A percentile compares a stretch with the other conserved stretches of the same genome.
Conservation (phyloP, 345 rosid species). For the Diplotaxis tenuifolia region DNA sequence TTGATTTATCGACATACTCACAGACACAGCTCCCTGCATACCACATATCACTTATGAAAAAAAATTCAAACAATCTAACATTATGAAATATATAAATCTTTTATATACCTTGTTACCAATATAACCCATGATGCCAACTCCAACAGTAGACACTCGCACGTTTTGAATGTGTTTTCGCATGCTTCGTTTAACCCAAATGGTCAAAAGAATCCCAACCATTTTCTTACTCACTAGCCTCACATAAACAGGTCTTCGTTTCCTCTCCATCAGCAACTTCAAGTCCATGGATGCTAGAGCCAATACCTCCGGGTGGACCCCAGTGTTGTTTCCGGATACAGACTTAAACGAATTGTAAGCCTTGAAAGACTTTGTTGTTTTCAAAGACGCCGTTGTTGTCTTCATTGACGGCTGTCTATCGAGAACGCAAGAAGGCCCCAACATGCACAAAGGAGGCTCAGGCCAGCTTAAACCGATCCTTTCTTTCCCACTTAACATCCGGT, state of each 20-base stretch:
- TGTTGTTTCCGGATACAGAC: conserved; percentile 42
- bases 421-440: conserved; percentile 51
- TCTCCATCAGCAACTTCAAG: conserved; percentile 61
- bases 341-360: conserved; percentile 60
- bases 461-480: conserved; percentile 80
- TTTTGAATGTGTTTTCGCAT: conserved; percentile 82
- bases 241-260: conserved; percentile 65
- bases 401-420: conserved; percentile 66
- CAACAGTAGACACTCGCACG: conserved; percentile 80
- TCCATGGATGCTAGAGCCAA: conserved; percentile 60
- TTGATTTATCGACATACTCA: conserved; percentile 92
- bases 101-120: conserved; percentile 86
- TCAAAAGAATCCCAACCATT: conserved; percentile 87
- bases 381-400: conserved; percentile 48
- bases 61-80: not conserved
- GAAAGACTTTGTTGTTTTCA: conserved; percentile 55
- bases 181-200: conserved; percentile 87
- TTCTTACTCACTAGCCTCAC: conserved; percentile 89
- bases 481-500: conserved; percentile 64
- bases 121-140: conserved; percentile 95
- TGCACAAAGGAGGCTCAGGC: conserved; percentile 82
- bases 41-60: not conserved
- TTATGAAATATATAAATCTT: not conserved
- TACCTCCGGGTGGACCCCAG: conserved; percentile 42
- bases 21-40: conserved; percentile 89